Percentiles rank a stretch among this genome's conserved stretches.
Evolutionary conservation across 805 yeast species (phyloP).

Genomic region (Wickerhamiella siamensis): DNA sequence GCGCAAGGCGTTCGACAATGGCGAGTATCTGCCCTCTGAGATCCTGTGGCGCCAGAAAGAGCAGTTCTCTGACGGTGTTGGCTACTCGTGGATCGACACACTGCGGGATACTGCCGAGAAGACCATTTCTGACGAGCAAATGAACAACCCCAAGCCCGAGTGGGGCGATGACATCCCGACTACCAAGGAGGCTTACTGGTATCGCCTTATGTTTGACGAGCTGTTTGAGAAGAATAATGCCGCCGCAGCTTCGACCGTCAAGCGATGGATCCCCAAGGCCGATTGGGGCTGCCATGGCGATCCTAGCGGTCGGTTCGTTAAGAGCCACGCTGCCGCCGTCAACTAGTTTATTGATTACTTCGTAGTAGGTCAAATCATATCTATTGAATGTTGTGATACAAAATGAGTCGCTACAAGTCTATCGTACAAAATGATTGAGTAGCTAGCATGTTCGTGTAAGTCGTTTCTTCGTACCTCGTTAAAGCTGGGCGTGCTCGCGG

Average conservation of each 20-base stretch:
- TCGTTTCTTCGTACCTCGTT: too few species aligned
- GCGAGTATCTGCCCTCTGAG: slow-evolving; percentile 88
- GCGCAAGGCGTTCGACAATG: slow-evolving; percentile 94
- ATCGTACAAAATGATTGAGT: too few species aligned
- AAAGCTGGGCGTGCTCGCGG: slow-evolving; percentile 6
- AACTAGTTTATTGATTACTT: too few species aligned
- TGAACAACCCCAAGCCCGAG: slow-evolving; percentile 79
- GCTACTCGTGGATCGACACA: slow-evolving; percentile 98
- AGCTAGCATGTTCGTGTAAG: too few species aligned
- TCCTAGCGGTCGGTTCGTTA: slow-evolving; percentile 95
- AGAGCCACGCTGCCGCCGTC: slow-evolving; percentile 67
- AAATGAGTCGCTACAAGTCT: too few species aligned
- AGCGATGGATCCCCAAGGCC: slow-evolving; percentile 99
- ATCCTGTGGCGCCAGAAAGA: slow-evolving; percentile 99
- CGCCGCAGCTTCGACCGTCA: slow-evolving; percentile 91
- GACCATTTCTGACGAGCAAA: slow-evolving; percentile 75
- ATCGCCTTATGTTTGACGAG: slow-evolving; percentile 91
- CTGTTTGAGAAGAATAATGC: slow-evolving; percentile 70
- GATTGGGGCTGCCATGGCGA: slow-evolving; percentile 99
- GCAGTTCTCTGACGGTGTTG: slow-evolving; percentile 98
- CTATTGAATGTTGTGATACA: too few species aligned
- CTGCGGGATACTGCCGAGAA: slow-evolving; percentile 89
- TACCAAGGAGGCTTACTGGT: slow-evolving; percentile 98
- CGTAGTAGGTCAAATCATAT: too few species aligned
- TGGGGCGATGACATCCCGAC: slow-evolving; percentile 95